Evolutionary conservation across 2,329 filamentous ascomycete species (phyloP).

Genomic region (Teratosphaeria epicoccoides): DNA sequence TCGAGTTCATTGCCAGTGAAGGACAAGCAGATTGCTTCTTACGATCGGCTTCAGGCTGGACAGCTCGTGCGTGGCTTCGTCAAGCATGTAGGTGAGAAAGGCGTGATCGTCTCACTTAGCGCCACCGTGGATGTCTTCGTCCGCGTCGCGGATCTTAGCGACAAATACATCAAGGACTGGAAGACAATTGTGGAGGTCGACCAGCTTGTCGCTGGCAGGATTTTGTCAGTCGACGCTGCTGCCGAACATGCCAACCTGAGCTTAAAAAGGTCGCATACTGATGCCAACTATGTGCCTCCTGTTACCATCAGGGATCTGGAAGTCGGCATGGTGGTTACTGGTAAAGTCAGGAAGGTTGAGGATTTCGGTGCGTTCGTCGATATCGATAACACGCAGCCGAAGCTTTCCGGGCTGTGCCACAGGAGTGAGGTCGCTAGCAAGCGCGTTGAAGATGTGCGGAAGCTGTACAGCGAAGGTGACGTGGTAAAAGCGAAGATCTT

Average conservation of each 20-base stretch:
- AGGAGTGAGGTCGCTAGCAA: constrained; percentile 84
- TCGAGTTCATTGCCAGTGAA: constrained; percentile 72
- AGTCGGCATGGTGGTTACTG: constrained; percentile 71
- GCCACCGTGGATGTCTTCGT: constrained; percentile 73
- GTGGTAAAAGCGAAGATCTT: constrained; percentile 85
- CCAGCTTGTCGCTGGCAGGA: constrained; percentile 79
- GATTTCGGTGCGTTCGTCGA: constrained; percentile 93
- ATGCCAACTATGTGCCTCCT: constrained; percentile 64
- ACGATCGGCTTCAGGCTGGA: constrained; percentile 62
- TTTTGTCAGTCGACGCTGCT: constrained; percentile 59
- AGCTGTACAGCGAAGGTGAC: constrained; percentile 83
- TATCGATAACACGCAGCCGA: constrained; percentile 65
- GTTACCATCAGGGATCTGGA: constrained; percentile 68
- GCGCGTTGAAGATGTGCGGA: constrained; percentile 69
- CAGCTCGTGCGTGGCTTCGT: constrained; percentile 84
- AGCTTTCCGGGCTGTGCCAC: constrained; percentile 89
- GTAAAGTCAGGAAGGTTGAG: constrained; percentile 85
- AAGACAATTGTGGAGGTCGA: constrained; percentile 78
- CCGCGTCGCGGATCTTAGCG: constrained; percentile 78
- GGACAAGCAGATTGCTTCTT: constrained; percentile 65
- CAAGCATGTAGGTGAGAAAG: constrained; percentile 79
- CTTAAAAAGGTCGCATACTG: constrained; percentile 73
- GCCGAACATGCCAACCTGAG: constrained; percentile 71
- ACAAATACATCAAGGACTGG: constrained; percentile 91
- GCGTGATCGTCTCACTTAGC: constrained; percentile 75